phyloP scores from a whole-genome alignment of 768 basidiomycete genomes.

The Rhodosporidiobolus odoratus region DNA sequence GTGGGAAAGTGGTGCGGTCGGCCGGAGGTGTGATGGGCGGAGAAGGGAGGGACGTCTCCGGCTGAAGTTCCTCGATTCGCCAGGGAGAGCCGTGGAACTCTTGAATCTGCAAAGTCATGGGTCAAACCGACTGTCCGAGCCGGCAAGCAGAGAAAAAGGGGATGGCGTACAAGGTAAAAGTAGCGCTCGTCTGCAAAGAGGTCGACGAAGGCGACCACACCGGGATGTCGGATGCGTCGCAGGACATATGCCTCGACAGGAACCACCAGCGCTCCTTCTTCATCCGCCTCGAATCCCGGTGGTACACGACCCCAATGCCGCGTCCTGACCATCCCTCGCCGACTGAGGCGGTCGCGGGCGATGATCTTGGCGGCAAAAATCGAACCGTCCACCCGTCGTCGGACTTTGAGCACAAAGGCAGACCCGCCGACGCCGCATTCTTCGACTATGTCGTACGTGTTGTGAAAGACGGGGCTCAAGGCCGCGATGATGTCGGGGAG shows the following conservation, averaged over 20 bases:
- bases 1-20: neutral
- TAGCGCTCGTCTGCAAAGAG: constrained; percentile 73
- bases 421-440: constrained; percentile 82
- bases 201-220: constrained; percentile 73
- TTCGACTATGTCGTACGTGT: constrained; percentile 43
- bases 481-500: neutral
- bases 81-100: constrained; percentile 79
- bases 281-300: neutral
- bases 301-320: constrained; percentile 1
- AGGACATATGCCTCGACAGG: constrained; percentile 78
- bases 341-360: constrained; percentile 46
- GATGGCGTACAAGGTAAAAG: constrained; percentile 65
- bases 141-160: neutral
- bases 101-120: constrained; percentile 17
- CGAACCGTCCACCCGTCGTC: constrained; percentile 55
- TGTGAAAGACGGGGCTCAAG: constrained; percentile 38
- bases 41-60: neutral
- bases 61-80: constrained; percentile 52
- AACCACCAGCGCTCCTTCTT: constrained; percentile 46
- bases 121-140: neutral
- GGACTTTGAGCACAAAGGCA: constrained; percentile 85
- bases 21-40: constrained; percentile 21
- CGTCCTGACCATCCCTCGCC: constrained; percentile 39
- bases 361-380: constrained; percentile 94
- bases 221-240: constrained; percentile 64